These are phyloP conservation scores for Pseudomicrostroma phylloplanum DNA, from an alignment of 1,284 basidiomycete species.

Conservation along the genomic window DNA sequence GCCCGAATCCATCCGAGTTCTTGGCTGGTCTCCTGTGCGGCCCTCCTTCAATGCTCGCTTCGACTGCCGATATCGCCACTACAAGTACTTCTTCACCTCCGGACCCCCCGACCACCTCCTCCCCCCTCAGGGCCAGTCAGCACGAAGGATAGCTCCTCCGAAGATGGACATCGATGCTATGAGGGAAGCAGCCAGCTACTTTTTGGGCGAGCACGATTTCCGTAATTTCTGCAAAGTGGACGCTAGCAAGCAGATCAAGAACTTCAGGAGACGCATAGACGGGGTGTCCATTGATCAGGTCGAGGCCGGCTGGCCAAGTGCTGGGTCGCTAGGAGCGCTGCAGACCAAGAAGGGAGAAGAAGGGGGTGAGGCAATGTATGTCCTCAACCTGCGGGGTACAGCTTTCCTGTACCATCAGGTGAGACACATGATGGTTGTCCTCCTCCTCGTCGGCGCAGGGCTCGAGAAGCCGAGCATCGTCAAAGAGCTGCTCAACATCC, in stretches of 20 bases:
- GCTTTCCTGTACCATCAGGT: conserved; percentile 98
- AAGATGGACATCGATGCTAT: conserved; percentile 57
- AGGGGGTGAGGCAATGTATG: conserved; percentile 55
- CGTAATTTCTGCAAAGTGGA: conserved; percentile 95
- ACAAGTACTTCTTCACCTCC: conserved; percentile 80
- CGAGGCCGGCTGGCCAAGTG: conserved; percentile 22
- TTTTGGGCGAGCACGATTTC: conserved; percentile 91
- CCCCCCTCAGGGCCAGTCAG: conserved; percentile 5
- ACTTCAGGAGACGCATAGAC: conserved; percentile 64
- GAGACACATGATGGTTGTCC: conserved; percentile 84
- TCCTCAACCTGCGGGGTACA: conserved; percentile 78
- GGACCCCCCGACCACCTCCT: conserved; percentile 31
- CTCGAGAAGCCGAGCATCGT: conserved; percentile 71
- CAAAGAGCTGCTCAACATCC: conserved; percentile 67
- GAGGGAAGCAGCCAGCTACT: conserved; percentile 65
- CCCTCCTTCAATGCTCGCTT: conserved; percentile 78
- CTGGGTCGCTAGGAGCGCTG: background rate
- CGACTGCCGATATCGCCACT: conserved; percentile 79
- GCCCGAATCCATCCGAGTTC: conserved; percentile 79
- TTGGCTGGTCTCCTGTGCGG: conserved; percentile 89
- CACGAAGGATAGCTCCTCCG: conserved; percentile 8
- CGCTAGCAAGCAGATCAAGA: conserved; percentile 81
- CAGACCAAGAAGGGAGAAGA: conserved; percentile 14
- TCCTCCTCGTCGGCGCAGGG: conserved; percentile 79
- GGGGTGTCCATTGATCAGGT: conserved; percentile 60